A percentile compares a stretch with the other conserved stretches of the same genome.
Conservation (phyloP, 2,329 filamentous ascomycete genomes). For the Aspergillus vadensis region DNA sequence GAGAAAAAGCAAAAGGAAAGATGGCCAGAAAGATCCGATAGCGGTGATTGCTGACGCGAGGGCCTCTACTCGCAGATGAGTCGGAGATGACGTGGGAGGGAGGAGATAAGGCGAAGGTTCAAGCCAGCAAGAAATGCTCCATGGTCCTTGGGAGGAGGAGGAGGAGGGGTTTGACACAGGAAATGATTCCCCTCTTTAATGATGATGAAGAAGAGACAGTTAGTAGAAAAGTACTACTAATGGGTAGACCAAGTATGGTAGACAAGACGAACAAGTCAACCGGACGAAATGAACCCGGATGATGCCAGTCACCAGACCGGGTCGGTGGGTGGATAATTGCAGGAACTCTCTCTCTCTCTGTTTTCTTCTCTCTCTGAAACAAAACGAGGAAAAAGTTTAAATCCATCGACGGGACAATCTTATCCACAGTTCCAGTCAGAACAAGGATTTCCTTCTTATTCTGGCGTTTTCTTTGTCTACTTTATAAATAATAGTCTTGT, state of each 20-base stretch:
- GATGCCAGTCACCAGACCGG: background rate
- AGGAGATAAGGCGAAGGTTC: slow-evolving; percentile 5
- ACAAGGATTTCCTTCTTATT: background rate
- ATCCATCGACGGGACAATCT: background rate
- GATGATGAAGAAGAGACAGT: background rate
- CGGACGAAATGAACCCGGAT: slow-evolving; percentile 1
- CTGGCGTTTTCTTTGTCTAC: background rate
- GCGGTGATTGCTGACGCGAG: slow-evolving; percentile 1
- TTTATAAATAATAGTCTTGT: background rate
- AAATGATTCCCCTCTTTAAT: background rate
- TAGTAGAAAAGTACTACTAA: too few species aligned
- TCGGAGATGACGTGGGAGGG: slow-evolving; percentile 9
- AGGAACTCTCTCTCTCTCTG: background rate
- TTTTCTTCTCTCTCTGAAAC: background rate
- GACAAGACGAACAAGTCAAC: background rate
- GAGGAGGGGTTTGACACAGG: background rate
- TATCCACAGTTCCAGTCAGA: background rate
- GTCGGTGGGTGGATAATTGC: background rate
- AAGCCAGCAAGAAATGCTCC: background rate
- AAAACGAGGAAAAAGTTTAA: background rate
- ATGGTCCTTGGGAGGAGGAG: background rate
- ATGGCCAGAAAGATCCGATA: slow-evolving; percentile 4
- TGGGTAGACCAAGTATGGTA: background rate
- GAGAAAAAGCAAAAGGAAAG: background rate
- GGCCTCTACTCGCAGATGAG: slow-evolving; percentile 2